Evolutionary conservation across 305 asterid species (phyloP).

Genomic region (Solanum hybrid): DNA sequence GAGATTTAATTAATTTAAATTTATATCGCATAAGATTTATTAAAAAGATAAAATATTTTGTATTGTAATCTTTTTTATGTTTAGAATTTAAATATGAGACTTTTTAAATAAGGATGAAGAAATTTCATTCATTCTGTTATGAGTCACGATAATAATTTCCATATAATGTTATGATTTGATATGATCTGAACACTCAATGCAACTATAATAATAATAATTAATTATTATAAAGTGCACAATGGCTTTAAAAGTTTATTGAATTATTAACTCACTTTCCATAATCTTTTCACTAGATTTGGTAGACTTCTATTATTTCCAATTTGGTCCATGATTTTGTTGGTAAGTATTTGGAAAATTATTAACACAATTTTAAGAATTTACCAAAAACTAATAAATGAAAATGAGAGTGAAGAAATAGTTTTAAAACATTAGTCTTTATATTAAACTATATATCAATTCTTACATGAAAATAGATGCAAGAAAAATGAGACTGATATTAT

Average conservation of each 20-base stretch:
- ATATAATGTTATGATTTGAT: not conserved
- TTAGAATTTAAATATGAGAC: too few relatives aligned
- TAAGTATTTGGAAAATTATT: not conserved
- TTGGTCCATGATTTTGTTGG: not conserved
- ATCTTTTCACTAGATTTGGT: not conserved
- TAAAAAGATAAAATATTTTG: not conserved
- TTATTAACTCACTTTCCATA: not conserved
- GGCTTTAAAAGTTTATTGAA: not conserved
- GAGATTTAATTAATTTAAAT: not conserved
- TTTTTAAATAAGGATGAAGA: too few relatives aligned
- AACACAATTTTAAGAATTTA: not conserved
- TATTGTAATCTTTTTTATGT: too few relatives aligned
- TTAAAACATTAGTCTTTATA: not conserved
- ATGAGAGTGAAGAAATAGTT: not conserved
- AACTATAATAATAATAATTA: not conserved
- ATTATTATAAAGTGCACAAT: not conserved
- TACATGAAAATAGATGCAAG: not conserved
- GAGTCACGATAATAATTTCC: not conserved
- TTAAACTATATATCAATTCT: not conserved
- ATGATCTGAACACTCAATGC: not conserved
- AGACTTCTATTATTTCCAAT: not conserved
- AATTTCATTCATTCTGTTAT: too few relatives aligned
- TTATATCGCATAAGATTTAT: not conserved
- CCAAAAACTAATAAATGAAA: not conserved
- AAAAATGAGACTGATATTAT: not conserved